Conservation (phyloP, 1,284 basidiomycete species). For the Boletus semigastroideus region DNA sequence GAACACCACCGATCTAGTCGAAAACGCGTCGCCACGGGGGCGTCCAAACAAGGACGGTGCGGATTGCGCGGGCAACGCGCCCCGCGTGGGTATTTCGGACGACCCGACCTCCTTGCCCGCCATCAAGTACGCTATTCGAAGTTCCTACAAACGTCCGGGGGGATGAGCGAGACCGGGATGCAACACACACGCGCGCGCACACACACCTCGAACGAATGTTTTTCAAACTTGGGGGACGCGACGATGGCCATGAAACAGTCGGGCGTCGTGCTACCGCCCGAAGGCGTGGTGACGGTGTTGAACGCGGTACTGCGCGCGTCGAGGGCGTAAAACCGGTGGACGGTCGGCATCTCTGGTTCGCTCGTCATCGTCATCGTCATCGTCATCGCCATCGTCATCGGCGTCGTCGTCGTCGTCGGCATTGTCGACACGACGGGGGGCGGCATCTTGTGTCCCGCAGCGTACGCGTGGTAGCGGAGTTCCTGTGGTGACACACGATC, state of each 20-base stretch:
- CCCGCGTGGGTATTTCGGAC: constrained; percentile 33
- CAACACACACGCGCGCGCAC: background rate
- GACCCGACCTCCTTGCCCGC: constrained; percentile 35
- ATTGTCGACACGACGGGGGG: background rate
- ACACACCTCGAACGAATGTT: constrained; percentile 35
- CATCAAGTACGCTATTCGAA: constrained; percentile 31
- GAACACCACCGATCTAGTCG: constrained; percentile 22
- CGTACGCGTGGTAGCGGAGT: constrained; percentile 32
- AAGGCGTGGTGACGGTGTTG: constrained; percentile 7
- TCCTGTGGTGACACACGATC: constrained; percentile 26
- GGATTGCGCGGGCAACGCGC: constrained; percentile 26
- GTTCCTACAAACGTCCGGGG: constrained; percentile 26
- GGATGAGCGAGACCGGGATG: background rate
- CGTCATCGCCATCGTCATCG: constrained; percentile 11
- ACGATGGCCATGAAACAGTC: constrained; percentile 32
- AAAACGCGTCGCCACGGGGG: constrained; percentile 34
- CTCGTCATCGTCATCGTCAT: constrained; percentile 10
- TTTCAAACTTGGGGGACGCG: constrained; percentile 30
- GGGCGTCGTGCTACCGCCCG: constrained; percentile 24
- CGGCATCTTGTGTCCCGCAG: constrained; percentile 24
- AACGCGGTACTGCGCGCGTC: constrained; percentile 29
- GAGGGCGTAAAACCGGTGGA: constrained; percentile 22
- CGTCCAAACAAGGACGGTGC: constrained; percentile 31
- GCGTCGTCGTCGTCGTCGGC: too few species aligned
- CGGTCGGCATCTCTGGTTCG: background rate